A percentile compares a stretch with the other conserved stretches of the same genome.
Evolutionary conservation across 192 early-diverging fungal genomes (phyloP).

Genomic region (Coemansia sp.): DNA sequence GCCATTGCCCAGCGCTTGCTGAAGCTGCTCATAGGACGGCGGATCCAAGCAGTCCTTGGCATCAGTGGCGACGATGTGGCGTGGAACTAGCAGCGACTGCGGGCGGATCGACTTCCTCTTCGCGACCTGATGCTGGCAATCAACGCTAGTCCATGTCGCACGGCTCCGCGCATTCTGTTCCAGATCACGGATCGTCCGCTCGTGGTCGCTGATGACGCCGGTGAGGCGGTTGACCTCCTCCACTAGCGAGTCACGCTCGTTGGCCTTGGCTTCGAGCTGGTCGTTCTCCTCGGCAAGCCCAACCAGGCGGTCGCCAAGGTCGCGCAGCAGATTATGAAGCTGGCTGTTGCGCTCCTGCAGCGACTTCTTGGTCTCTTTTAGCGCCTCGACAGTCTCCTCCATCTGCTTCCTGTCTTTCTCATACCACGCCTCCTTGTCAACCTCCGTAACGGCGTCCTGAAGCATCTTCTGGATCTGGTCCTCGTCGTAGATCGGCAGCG

Average conservation of each 20-base stretch:
- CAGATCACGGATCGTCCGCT: conserved; percentile 8
- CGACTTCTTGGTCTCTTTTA: conserved; percentile 31
- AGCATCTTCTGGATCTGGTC: conserved; percentile 35
- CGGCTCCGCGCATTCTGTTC: background rate
- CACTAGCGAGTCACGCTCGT: conserved; percentile 29
- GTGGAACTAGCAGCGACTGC: conserved; percentile 4
- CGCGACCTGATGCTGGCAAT: background rate
- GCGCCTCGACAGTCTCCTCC: conserved; percentile 11
- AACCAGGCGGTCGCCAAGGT: conserved; percentile 46
- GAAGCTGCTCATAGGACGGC: background rate
- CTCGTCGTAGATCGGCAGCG: conserved; percentile 25
- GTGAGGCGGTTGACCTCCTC: conserved; percentile 14
- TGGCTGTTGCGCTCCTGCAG: conserved; percentile 49
- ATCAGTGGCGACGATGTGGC: too few relatives aligned
- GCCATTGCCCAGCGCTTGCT: background rate
- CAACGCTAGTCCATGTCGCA: background rate
- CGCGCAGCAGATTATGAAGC: conserved; percentile 40
- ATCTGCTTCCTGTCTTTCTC: conserved; percentile 21
- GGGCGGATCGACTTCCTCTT: conserved; percentile 9
- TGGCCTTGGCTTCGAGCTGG: conserved; percentile 29
- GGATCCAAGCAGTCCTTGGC: too few relatives aligned
- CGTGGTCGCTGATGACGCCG: conserved; percentile 6
- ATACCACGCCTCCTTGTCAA: conserved; percentile 13
- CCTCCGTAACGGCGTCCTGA: conserved; percentile 31
- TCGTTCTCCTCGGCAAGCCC: conserved; percentile 47